These are phyloP conservation scores for Phytophthora fragariaefolia DNA, from an alignment of 352 stramenopile genomes.

Conservation along the genomic window DNA sequence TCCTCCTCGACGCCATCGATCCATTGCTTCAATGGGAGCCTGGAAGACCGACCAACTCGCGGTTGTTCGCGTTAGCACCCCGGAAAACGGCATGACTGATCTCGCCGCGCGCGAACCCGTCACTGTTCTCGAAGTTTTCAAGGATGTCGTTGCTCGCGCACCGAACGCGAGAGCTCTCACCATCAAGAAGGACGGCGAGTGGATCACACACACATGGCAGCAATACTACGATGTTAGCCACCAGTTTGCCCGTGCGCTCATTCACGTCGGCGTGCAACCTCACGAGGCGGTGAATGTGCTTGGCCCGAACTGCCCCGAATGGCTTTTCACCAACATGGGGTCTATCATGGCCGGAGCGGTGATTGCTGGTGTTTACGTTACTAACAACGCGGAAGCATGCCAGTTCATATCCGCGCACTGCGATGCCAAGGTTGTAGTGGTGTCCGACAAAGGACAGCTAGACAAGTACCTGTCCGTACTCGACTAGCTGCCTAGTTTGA, in stretches of 20 bases:
- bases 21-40: constrained; percentile 23
- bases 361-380: constrained; percentile 87
- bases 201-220: constrained; percentile 65
- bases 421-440: constrained; percentile 77
- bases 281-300: constrained; percentile 85
- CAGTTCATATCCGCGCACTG: constrained; percentile 87
- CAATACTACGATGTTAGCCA: constrained; percentile 80
- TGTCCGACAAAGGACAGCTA: constrained; percentile 71
- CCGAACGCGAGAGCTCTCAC: constrained; percentile 44
- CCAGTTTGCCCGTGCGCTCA: constrained; percentile 77
- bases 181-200: constrained; percentile 51
- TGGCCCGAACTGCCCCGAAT: constrained; percentile 88
- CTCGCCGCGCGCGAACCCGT: constrained; percentile 39
- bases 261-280: constrained; percentile 67
- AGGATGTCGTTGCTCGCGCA: constrained; percentile 37
- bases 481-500: constrained; percentile 70
- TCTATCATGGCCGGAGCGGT: constrained; percentile 82
- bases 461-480: constrained; percentile 76
- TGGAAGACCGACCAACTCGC: constrained; percentile 32
- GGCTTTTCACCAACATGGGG: constrained; percentile 84
- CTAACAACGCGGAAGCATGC: constrained; percentile 75
- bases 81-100: constrained; percentile 18
- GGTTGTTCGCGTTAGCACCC: constrained; percentile 19
- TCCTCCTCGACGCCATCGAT: background rate
- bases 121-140: constrained; percentile 51